Percentiles rank a stretch among this genome's conserved stretches.
Conservation (phyloP, 2,329 filamentous ascomycete genomes). For the Plenodomus lindquistii region DNA sequence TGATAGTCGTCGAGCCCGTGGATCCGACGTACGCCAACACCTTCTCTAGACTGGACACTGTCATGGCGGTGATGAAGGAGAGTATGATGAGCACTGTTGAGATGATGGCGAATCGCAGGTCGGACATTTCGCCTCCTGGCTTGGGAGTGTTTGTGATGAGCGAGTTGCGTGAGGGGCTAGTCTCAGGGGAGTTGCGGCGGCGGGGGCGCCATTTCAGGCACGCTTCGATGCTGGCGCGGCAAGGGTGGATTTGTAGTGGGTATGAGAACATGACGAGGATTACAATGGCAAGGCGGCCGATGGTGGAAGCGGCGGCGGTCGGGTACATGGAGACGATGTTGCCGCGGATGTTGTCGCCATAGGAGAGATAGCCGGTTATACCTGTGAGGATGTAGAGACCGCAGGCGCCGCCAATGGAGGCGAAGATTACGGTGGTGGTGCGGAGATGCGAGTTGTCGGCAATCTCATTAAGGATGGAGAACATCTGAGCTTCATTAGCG, state of each 20-base stretch:
- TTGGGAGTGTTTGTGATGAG: slow-evolving; percentile 46
- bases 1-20: slow-evolving; percentile 93
- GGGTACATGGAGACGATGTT: slow-evolving; percentile 81
- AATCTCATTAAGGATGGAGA: slow-evolving; percentile 96
- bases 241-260: slow-evolving; percentile 92
- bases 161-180: slow-evolving; percentile 49
- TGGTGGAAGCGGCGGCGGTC: slow-evolving; percentile 79
- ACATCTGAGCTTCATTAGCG: slow-evolving; percentile 69
- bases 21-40: slow-evolving; percentile 94
- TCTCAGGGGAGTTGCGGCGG: slow-evolving; percentile 39
- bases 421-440: slow-evolving; percentile 75
- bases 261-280: slow-evolving; percentile 96
- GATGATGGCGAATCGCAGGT: slow-evolving; percentile 84
- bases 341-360: slow-evolving; percentile 83
- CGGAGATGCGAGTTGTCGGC: slow-evolving; percentile 78
- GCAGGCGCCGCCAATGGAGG: slow-evolving; percentile 88
- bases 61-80: slow-evolving; percentile 87
- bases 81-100: slow-evolving; percentile 83
- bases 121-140: slow-evolving; percentile 67
- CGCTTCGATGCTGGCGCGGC: slow-evolving; percentile 90
- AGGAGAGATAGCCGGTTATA: slow-evolving; percentile 93
- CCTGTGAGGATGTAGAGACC: slow-evolving; percentile 87
- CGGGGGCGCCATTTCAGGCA: slow-evolving; percentile 87
- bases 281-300: slow-evolving; percentile 93
- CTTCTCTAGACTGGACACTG: slow-evolving; percentile 83